Conservation (phyloP, 768 basidiomycete genomes). For the Boletus vermiculosoides region DNA sequence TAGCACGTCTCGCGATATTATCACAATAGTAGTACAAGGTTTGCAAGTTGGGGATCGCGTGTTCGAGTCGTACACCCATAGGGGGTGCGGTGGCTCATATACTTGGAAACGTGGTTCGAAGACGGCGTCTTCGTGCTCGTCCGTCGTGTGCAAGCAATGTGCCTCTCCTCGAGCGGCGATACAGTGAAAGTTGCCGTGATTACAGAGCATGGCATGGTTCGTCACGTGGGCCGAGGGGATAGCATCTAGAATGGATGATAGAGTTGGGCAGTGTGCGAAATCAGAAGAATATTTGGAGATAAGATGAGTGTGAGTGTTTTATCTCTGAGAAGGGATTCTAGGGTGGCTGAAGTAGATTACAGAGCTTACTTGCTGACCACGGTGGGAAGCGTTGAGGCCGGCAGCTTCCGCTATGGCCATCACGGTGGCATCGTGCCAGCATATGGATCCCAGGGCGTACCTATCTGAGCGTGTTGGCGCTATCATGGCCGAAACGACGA, state of each 20-base stretch:
- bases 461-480: not conserved
- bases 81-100: not conserved
- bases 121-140: not conserved
- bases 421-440: not conserved
- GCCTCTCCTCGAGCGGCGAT: not conserved
- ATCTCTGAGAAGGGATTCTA: not conserved
- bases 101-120: not conserved
- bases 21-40: not conserved
- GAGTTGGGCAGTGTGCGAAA: conserved; percentile 3
- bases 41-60: not conserved
- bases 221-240: conserved; percentile 10
- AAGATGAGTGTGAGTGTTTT: not conserved
- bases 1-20: not conserved
- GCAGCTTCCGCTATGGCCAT: not conserved
- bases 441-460: too few species aligned
- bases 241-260: not conserved
- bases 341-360: not conserved
- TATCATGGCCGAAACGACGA: too few species aligned
- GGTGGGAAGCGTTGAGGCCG: not conserved
- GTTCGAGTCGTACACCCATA: not conserved
- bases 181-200: conserved; percentile 3
- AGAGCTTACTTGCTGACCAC: not conserved
- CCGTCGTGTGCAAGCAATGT: not conserved
- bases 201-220: not conserved
- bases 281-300: conserved; percentile 3